A percentile compares a stretch with the other conserved stretches of the same genome.
These are phyloP conservation scores for Picochlorum sp. DNA, from an alignment of 139 green algal species.

Conservation along the genomic window DNA sequence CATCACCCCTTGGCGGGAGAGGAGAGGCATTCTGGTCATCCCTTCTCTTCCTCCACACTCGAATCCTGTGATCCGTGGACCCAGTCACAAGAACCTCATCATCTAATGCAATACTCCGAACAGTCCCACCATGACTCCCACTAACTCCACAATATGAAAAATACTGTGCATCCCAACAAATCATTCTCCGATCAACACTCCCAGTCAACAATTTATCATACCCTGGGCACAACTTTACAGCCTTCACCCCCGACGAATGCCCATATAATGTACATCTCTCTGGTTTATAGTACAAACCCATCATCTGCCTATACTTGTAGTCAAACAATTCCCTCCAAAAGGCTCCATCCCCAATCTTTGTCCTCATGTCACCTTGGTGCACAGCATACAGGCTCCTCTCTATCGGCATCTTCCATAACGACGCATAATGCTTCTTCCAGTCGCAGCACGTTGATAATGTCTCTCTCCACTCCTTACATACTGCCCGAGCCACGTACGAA, in stretches of 20 bases:
- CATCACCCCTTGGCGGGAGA: too few relatives aligned
- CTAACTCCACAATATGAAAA: background rate
- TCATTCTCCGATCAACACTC: background rate
- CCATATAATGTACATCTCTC: conserved; percentile 4
- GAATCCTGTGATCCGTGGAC: background rate
- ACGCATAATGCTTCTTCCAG: conserved; percentile 2
- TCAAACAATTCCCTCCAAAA: background rate
- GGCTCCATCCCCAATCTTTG: background rate
- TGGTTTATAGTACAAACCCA: background rate
- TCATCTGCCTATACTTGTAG: background rate
- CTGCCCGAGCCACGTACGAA: conserved; percentile 33
- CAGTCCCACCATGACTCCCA: background rate
- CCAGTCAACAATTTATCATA: conserved; percentile 8
- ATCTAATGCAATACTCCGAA: conserved; percentile 8
- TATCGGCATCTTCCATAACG: conserved; percentile 3
- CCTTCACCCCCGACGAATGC: conserved; percentile 12
- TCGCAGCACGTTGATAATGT: conserved; percentile 18
- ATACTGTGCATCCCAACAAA: background rate
- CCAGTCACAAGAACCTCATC: background rate
- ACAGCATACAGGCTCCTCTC: background rate
- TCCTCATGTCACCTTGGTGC: background rate
- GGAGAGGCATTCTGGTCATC: background rate
- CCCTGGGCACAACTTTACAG: background rate
- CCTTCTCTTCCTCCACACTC: background rate
- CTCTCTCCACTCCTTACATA: conserved; percentile 26